These are phyloP conservation scores for Agrocybe praecox DNA, from an alignment of 768 basidiomycete genomes.

Conservation along the genomic window DNA sequence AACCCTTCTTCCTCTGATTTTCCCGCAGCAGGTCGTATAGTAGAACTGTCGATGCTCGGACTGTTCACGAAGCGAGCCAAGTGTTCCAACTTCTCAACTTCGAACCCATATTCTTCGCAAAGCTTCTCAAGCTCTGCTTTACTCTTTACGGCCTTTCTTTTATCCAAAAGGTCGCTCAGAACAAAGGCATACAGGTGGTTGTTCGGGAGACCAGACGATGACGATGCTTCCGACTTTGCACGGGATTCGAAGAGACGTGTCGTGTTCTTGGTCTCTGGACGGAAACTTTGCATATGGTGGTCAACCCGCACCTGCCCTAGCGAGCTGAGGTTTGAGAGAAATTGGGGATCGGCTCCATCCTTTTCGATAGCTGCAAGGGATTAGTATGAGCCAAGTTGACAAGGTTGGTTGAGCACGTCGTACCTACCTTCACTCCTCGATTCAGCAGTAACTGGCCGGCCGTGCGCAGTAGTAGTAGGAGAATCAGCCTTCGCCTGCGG, in stretches of 20 bases:
- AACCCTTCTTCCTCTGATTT: slow-evolving; percentile 59
- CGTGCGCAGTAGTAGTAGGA: neutral
- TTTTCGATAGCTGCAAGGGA: slow-evolving; percentile 53
- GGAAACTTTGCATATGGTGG: slow-evolving; percentile 56
- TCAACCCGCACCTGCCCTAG: slow-evolving; percentile 75
- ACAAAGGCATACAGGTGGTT: slow-evolving; percentile 58
- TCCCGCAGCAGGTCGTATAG: slow-evolving; percentile 37
- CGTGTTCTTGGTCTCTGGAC: slow-evolving; percentile 31
- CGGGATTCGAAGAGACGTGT: slow-evolving; percentile 56
- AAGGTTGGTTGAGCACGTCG: neutral
- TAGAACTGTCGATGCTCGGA: slow-evolving; percentile 58
- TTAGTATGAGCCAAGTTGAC: neutral
- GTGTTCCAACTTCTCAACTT: slow-evolving; percentile 49
- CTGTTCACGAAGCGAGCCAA: slow-evolving; percentile 62
- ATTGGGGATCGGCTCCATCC: slow-evolving; percentile 74
- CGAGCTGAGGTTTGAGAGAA: slow-evolving; percentile 62
- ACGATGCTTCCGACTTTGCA: slow-evolving; percentile 49
- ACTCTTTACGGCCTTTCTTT: slow-evolving; percentile 52
- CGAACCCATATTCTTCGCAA: slow-evolving; percentile 56
- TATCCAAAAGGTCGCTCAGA: slow-evolving; percentile 62
- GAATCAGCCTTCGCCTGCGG: slow-evolving; percentile 3
- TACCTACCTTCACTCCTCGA: slow-evolving; percentile 22
- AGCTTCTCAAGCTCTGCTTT: slow-evolving; percentile 48
- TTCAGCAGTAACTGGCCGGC: slow-evolving; percentile 19
- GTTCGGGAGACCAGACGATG: slow-evolving; percentile 36